Percentiles rank a stretch among this genome's conserved stretches.
These are phyloP conservation scores for Lodderomyces orthopsilosis DNA, from an alignment of 1,139 yeast species.

Conservation along the genomic window DNA sequence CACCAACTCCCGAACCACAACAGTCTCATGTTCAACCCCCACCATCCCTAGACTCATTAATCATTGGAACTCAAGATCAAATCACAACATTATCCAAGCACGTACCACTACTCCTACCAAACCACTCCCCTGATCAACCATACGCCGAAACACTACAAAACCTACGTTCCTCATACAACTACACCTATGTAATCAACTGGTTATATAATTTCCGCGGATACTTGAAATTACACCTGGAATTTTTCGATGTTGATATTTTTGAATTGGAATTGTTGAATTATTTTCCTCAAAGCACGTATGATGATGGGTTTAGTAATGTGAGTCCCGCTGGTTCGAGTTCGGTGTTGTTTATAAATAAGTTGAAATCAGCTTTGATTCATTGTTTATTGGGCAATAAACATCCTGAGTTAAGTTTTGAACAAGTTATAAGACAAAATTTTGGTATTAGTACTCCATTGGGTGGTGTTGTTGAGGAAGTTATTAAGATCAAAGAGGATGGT, in stretches of 20 bases:
- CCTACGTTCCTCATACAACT: constrained; percentile 30
- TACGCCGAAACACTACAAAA: constrained; percentile 9
- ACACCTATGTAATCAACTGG: constrained; percentile 53
- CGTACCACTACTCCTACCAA: constrained; percentile 28
- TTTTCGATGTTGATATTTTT: constrained; percentile 53
- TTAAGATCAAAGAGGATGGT: constrained; percentile 13
- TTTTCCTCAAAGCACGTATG: constrained; percentile 31
- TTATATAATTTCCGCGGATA: constrained; percentile 44
- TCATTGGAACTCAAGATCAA: constrained; percentile 6
- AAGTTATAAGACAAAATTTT: constrained; percentile 43
- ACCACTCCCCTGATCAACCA: constrained; percentile 14
- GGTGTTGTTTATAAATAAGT: constrained; percentile 35
- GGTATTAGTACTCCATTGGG: constrained; percentile 39
- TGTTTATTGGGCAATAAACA: constrained; percentile 29
- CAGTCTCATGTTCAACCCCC: neutral
- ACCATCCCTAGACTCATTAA: constrained; percentile 1
- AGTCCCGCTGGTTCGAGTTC: neutral
- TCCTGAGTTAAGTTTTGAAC: constrained; percentile 42
- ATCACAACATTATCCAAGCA: constrained; percentile 21
- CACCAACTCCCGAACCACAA: neutral
- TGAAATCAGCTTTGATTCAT: constrained; percentile 40
- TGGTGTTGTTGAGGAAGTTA: constrained; percentile 20
- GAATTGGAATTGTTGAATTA: constrained; percentile 51
- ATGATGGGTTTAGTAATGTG: neutral
- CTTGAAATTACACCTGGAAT: constrained; percentile 42